phyloP scores from a whole-genome alignment of 805 yeast species.

The Nakazawaea anatomiae region DNA sequence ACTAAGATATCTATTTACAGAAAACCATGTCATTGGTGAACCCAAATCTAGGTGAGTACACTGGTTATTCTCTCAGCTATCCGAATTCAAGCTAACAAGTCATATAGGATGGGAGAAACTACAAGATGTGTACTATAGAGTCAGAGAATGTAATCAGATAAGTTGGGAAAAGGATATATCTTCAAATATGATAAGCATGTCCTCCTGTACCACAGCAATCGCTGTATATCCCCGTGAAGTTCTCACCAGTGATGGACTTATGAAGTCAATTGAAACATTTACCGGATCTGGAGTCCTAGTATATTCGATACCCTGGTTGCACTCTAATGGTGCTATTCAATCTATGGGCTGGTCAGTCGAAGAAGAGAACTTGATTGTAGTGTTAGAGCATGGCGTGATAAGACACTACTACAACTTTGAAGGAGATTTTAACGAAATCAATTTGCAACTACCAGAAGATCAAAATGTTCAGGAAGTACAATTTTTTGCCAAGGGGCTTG shows the following conservation, averaged over 20 bases:
- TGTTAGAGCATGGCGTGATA: slow-evolving; percentile 44
- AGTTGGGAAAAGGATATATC: slow-evolving; percentile 38
- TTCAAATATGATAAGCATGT: slow-evolving; percentile 35
- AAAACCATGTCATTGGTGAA: slow-evolving; percentile 16
- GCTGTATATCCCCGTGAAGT: slow-evolving; percentile 37
- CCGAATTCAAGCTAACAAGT: not conserved
- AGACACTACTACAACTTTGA: slow-evolving; percentile 61
- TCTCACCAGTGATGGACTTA: slow-evolving; percentile 6
- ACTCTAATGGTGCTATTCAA: slow-evolving; percentile 46
- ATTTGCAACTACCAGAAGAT: slow-evolving; percentile 29
- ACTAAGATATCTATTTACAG: not conserved
- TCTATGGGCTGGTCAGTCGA: slow-evolving; percentile 44
- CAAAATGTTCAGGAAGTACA: slow-evolving; percentile 26
- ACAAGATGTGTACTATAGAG: slow-evolving; percentile 62
- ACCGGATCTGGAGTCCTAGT: slow-evolving; percentile 28
- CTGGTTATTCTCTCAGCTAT: not conserved
- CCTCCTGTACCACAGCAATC: slow-evolving; percentile 48
- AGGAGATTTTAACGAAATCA: slow-evolving; percentile 57
- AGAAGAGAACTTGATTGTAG: slow-evolving; percentile 50
- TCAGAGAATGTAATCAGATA: slow-evolving; percentile 49
- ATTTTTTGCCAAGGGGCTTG: slow-evolving; percentile 38
- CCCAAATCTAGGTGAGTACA: slow-evolving; percentile 24
- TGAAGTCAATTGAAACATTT: slow-evolving; percentile 21
- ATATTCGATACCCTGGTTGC: slow-evolving; percentile 32
- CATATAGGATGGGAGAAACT: slow-evolving; percentile 69